Conservation (phyloP, 169 alveolate species). For the Blepharisma undulans region DNA sequence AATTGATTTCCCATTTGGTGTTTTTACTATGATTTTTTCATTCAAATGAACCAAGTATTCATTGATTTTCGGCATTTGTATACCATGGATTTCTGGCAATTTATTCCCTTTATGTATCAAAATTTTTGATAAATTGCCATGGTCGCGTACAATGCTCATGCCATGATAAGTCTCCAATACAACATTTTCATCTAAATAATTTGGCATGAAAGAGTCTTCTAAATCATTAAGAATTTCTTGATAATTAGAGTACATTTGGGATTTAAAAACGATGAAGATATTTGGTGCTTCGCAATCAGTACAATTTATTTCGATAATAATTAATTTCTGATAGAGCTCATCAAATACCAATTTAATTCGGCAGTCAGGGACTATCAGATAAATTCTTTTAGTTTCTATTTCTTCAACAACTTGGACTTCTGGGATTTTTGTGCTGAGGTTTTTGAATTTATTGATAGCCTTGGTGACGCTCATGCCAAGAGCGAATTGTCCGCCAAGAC, state of each 20-base stretch:
- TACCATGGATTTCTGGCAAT: not conserved
- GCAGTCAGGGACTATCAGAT: conserved; percentile 7
- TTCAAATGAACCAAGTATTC: not conserved
- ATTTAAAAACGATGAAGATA: not conserved
- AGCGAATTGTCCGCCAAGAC: conserved; percentile 1
- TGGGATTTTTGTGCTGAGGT: not conserved
- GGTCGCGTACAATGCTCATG: not conserved
- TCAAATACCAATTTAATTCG: conserved; percentile 21
- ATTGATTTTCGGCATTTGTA: not conserved
- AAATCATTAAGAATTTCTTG: not conserved
- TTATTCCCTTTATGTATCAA: not conserved
- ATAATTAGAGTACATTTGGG: not conserved
- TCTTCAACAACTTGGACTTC: not conserved
- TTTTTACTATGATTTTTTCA: not conserved
- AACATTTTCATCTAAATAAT: not conserved
- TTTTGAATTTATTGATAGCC: not conserved
- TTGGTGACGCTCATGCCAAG: not conserved
- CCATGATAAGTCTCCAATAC: not conserved
- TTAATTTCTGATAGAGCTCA: not conserved
- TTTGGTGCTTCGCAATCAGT: not conserved
- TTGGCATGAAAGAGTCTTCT: not conserved
- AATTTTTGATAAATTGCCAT: not conserved
- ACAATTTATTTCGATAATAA: not conserved
- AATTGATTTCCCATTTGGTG: not conserved
- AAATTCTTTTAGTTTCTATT: not conserved